These are phyloP conservation scores for Cryomyces minteri DNA, from an alignment of 495 filamentous ascomycete species.

Conservation along the genomic window DNA sequence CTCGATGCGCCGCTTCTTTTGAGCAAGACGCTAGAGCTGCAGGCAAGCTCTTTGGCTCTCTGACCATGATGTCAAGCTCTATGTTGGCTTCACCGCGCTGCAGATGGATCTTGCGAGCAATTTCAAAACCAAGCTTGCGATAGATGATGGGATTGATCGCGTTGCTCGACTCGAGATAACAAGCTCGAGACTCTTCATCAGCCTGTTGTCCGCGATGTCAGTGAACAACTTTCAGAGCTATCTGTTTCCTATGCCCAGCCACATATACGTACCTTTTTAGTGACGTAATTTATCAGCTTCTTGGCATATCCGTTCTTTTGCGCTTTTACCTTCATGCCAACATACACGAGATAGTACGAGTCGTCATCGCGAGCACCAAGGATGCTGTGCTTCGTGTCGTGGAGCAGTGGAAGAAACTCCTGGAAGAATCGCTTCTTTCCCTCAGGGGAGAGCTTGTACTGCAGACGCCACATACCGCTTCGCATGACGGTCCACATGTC, in stretches of 20 bases:
- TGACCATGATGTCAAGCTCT: slow-evolving; percentile 57
- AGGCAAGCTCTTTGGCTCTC: slow-evolving; percentile 34
- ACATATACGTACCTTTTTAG: slow-evolving; percentile 31
- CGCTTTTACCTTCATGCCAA: slow-evolving; percentile 48
- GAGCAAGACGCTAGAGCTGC: too few species aligned
- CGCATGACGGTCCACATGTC: slow-evolving; percentile 49
- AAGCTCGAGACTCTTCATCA: slow-evolving; percentile 39
- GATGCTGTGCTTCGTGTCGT: slow-evolving; percentile 46
- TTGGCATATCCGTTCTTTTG: slow-evolving; percentile 51
- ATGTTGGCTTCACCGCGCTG: slow-evolving; percentile 39
- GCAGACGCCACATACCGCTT: slow-evolving; percentile 52
- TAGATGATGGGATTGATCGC: slow-evolving; percentile 48
- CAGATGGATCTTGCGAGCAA: slow-evolving; percentile 37
- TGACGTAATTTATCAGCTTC: slow-evolving; percentile 47
- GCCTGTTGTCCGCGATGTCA: slow-evolving; percentile 24
- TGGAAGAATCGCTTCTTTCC: slow-evolving; percentile 52
- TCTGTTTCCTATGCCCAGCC: neutral
- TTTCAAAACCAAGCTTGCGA: slow-evolving; percentile 47
- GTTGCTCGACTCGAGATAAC: slow-evolving; percentile 64
- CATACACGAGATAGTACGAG: slow-evolving; percentile 59
- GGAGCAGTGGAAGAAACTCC: slow-evolving; percentile 59
- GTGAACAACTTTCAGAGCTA: slow-evolving; percentile 2
- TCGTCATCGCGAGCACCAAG: slow-evolving; percentile 43
- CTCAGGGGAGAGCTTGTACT: slow-evolving; percentile 50
- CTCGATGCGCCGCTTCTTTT: too few species aligned